Percentiles rank a stretch among this genome's conserved stretches.
Conservation (phyloP, 805 yeast genomes). For the Torulaspora franciscae region DNA sequence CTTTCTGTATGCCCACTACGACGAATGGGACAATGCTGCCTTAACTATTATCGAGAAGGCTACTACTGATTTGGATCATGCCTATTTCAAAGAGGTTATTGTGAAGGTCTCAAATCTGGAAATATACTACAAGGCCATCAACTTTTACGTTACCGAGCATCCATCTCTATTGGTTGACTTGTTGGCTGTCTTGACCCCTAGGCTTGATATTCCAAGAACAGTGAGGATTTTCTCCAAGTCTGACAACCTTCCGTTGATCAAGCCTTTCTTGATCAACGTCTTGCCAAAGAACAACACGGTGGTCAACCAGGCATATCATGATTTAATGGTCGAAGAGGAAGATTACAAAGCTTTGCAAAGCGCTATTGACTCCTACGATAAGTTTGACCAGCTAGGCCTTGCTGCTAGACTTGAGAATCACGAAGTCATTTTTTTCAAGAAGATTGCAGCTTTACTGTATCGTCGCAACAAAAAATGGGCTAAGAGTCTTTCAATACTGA, state of each 20-base stretch:
- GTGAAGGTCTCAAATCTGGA: constrained; percentile 95
- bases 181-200: constrained; percentile 75
- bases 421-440: constrained; percentile 86
- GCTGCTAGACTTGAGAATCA: constrained; percentile 93
- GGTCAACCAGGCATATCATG: constrained; percentile 94
- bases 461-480: constrained; percentile 91
- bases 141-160: constrained; percentile 87
- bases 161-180: constrained; percentile 87
- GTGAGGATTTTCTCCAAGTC: constrained; percentile 91
- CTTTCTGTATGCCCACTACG: constrained; percentile 95
- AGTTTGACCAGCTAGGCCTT: constrained; percentile 86
- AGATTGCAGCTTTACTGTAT: constrained; percentile 90
- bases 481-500: constrained; percentile 82
- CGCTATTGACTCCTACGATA: constrained; percentile 83
- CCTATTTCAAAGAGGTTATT: constrained; percentile 87
- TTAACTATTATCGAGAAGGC: constrained; percentile 93
- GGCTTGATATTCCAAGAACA: constrained; percentile 90
- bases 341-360: constrained; percentile 86
- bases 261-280: constrained; percentile 89
- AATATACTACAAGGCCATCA: constrained; percentile 94
- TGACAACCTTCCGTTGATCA: constrained; percentile 92
- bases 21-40: constrained; percentile 99
- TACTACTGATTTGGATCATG: constrained; percentile 87
- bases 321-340: constrained; percentile 90
- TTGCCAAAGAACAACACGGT: constrained; percentile 84